Percentiles rank a stretch among this genome's conserved stretches.
These are phyloP conservation scores for Aegilops sharonensis DNA, from an alignment of 176 grass and related monocot species.

Conservation along the genomic window DNA sequence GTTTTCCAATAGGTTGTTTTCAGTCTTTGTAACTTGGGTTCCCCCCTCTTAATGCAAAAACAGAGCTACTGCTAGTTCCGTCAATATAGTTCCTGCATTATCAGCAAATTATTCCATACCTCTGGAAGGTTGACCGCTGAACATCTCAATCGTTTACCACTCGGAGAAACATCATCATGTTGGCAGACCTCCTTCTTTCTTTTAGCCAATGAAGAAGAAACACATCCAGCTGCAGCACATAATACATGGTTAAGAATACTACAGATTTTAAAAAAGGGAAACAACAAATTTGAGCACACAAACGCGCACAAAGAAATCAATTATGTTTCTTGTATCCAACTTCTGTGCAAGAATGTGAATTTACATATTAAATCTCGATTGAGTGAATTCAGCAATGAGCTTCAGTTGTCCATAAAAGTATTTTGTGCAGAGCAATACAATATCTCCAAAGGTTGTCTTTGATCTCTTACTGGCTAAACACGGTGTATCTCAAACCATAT, in stretches of 20 bases:
- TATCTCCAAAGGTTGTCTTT: background rate
- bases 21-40: background rate
- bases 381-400: background rate
- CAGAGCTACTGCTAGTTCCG: background rate
- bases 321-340: background rate
- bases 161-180: background rate
- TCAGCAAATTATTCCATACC: background rate
- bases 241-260: background rate
- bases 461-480: background rate
- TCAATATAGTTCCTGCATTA: background rate
- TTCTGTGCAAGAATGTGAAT: background rate
- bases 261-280: background rate
- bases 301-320: background rate
- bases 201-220: background rate
- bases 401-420: background rate
- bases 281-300: background rate
- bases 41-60: background rate
- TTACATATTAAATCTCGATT: background rate
- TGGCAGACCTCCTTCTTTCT: background rate
- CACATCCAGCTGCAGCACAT: background rate
- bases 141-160: background rate
- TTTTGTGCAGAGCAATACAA: background rate
- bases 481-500: background rate
- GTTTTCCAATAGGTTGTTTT: background rate
- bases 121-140: background rate